These are phyloP conservation scores for Remersonia thermophila DNA, from an alignment of 2,329 filamentous ascomycete species.

Conservation along the genomic window DNA sequence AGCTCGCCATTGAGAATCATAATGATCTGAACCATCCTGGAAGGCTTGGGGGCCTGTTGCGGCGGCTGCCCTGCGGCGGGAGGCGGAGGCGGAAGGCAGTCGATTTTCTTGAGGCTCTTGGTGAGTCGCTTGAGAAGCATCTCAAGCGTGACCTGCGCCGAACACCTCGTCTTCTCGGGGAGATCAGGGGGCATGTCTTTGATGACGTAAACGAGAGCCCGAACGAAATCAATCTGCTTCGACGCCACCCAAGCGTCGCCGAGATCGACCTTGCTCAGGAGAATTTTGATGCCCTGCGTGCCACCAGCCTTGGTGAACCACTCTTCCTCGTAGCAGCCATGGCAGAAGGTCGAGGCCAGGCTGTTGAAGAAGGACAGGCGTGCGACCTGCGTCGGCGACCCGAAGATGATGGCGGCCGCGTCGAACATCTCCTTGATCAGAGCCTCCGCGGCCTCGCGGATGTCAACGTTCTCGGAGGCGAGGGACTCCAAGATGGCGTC, in stretches of 20 bases:
- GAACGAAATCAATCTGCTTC: slow-evolving; percentile 77
- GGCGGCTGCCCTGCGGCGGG: slow-evolving; percentile 26
- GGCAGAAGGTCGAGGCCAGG: slow-evolving; percentile 73
- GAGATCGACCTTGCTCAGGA: slow-evolving; percentile 74
- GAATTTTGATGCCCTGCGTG: slow-evolving; percentile 74
- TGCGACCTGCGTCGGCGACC: slow-evolving; percentile 56
- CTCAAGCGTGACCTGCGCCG: slow-evolving; percentile 73
- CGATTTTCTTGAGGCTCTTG: slow-evolving; percentile 67
- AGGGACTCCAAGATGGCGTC: slow-evolving; percentile 85
- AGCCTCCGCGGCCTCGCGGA: slow-evolving; percentile 71
- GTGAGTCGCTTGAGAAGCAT: slow-evolving; percentile 68
- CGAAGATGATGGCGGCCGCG: slow-evolving; percentile 66
- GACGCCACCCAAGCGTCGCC: slow-evolving; percentile 72
- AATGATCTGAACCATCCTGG: slow-evolving; percentile 64
- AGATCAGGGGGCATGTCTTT: slow-evolving; percentile 96
- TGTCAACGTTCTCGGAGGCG: slow-evolving; percentile 67
- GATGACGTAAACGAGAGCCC: slow-evolving; percentile 90
- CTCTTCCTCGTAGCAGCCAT: slow-evolving; percentile 93
- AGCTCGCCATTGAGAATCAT: slow-evolving; percentile 78
- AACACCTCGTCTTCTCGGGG: slow-evolving; percentile 73
- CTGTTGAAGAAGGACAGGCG: slow-evolving; percentile 75
- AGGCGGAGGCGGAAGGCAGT: slow-evolving; percentile 35
- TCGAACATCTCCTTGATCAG: slow-evolving; percentile 70
- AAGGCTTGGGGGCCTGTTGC: slow-evolving; percentile 33
- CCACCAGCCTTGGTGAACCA: slow-evolving; percentile 98